These are phyloP conservation scores for Huntiella omanensis DNA, from an alignment of 2,329 filamentous ascomycete genomes.

Conservation along the genomic window DNA sequence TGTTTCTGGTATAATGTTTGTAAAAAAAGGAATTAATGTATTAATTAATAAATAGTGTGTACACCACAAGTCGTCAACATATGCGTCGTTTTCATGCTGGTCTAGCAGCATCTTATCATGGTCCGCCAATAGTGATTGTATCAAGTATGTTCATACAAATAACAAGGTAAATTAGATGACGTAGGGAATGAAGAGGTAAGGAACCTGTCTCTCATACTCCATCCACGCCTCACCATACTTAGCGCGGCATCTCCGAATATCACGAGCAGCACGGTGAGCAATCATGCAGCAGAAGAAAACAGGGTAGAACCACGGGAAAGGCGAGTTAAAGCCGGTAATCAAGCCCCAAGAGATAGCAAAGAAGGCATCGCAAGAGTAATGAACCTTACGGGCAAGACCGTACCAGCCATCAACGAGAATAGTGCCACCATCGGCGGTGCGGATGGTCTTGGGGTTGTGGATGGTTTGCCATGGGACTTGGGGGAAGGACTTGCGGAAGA, in stretches of 20 bases:
- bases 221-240: slow-evolving; percentile 73
- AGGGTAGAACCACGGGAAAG: slow-evolving; percentile 84
- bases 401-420: slow-evolving; percentile 80
- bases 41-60: no score
- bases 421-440: slow-evolving; percentile 51
- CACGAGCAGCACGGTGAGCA: slow-evolving; percentile 54
- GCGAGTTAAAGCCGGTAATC: slow-evolving; percentile 35
- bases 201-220: slow-evolving; percentile 61
- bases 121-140: no score
- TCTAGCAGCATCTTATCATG: no score
- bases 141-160: no score
- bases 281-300: slow-evolving; percentile 73
- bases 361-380: slow-evolving; percentile 30
- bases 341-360: slow-evolving; percentile 33
- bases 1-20: no score
- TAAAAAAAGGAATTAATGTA: no score
- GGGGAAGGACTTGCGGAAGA: slow-evolving; percentile 65
- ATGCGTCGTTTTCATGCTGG: no score
- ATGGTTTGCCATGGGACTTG: slow-evolving; percentile 78
- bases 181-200: slow-evolving; percentile 63
- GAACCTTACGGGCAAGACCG: slow-evolving; percentile 46
- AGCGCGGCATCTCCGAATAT: slow-evolving; percentile 56
- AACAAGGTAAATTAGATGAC: slow-evolving; percentile 1
- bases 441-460: slow-evolving; percentile 62
- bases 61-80: no score